phyloP scores from a whole-genome alignment of 148 eudicot genomes.

The Rhododendron mucronatum region DNA sequence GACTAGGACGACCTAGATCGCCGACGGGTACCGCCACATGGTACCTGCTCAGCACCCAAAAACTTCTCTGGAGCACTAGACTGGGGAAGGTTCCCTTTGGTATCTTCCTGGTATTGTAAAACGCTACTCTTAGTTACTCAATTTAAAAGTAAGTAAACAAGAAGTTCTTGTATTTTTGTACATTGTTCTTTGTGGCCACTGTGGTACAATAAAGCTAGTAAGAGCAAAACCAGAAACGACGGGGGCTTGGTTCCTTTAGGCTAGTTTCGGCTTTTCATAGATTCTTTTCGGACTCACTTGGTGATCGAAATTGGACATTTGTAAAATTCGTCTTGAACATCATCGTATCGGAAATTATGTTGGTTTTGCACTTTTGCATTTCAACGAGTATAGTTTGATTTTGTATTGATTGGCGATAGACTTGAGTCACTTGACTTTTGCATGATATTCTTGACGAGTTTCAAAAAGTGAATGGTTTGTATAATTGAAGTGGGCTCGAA shows the following conservation, averaged over 20 bases:
- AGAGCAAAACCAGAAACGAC: background rate
- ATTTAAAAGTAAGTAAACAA: background rate
- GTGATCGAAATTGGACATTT: background rate
- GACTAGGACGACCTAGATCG: too few relatives aligned
- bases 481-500: too few relatives aligned
- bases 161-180: too few relatives aligned
- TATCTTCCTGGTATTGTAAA: too few relatives aligned
- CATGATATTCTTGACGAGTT: background rate
- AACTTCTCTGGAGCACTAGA: too few relatives aligned
- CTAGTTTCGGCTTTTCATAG: too few relatives aligned
- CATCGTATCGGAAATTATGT: background rate
- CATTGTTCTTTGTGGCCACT: background rate
- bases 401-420: background rate
- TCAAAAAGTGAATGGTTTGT: too few relatives aligned
- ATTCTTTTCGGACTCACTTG: too few relatives aligned
- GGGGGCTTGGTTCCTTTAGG: background rate
- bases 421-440: background rate
- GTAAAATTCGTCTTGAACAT: background rate
- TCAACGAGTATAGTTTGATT: background rate
- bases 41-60: too few relatives aligned
- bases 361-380: background rate
- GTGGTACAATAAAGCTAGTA: background rate
- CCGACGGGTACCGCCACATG: too few relatives aligned
- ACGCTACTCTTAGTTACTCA: too few relatives aligned
- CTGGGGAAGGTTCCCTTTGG: too few relatives aligned